Evolutionary conservation across 1,284 basidiomycete genomes (phyloP), one percentile per base, ranked within the genome.

Genomic region (Pseudozyma thailandica): DNA sequence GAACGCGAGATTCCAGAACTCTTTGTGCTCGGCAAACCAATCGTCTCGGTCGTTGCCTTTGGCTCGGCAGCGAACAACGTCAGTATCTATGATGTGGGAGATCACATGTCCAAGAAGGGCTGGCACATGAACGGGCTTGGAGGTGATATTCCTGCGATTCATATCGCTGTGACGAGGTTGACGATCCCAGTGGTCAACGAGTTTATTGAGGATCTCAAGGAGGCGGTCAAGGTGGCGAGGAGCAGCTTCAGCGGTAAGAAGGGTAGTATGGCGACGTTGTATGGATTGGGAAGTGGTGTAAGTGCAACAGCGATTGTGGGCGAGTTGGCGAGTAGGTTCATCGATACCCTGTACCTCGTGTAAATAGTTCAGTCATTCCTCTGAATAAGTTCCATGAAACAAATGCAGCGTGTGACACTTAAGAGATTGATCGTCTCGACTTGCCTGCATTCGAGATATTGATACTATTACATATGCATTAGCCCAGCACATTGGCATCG

Each of bases 41-140:
- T 91, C 1, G 92, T 92, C 1, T 92, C 91, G 7, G 92, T 96
- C 50, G 89, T 98, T 9, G 95, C 95, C 0, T 96, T 98, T 78
- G 89, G 86, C 1, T 90, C 90, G 12, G 86, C 86, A 87, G 41
- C 48, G 12, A 23, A 10, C 6, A 55, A 35, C 10, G 52, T 85
- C 20, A 89, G 90, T 80, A 88, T 92, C 25, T 88, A 94, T 68
- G 92, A 92, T 75, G 90, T 98, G 1, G 95, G 95, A 0, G 95
- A 98, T 84, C 85, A 85, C 63, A 94, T 98, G 93, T 85, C 88
- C 52, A 89, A 89, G 81, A 86, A 76, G 28, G 84, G 84, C 12
- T 82, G 93, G 93, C 92, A 95, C 84, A 83, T 98, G 66, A 98
- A 94, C 79, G 93, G 90, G 10, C 83, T 98, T 51, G 87, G 86